Base-by-base conservation (phyloP, 192 early-diverging fungal species). In the Backusella westeae region DNA sequence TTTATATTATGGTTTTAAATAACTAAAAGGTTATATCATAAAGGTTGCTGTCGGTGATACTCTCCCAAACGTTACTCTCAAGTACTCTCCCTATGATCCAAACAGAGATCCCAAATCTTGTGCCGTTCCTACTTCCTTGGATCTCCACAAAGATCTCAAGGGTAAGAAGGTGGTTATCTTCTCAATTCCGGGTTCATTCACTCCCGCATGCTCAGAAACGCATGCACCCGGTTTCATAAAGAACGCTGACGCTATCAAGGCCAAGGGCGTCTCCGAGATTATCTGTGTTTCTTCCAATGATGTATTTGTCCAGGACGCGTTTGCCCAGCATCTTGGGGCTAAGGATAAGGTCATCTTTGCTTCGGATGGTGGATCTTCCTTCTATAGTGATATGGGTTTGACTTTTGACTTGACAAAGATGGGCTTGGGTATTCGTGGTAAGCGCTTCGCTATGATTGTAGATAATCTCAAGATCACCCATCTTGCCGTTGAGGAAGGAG, bases 221-320 rank as follows among this genome's bases (percentile, higher is more conserved):
- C 90, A 91, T 44, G 66, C 90, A 32, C 90, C 90, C 8, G 86
- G 79, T 67, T 90, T 85, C 70, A 34, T 87, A 4, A 72, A 81
- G 21, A 79, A 85, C 34, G 77, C 77, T 15, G 73, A 85, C 35
- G 81, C 82, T 0, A 77, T 91, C 17, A 85, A 81, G 32, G 68
- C 77, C n/a, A 87, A 88, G 71, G 89, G 89, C 53, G 82, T 90
- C 5, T 87, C 89, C 52, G 67, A 82, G 41, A 78, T 91, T 15
- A 65, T 82, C 17, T 88, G 87, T 68, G 65, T 88, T 19, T 65
- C 83, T 53, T 79, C 84, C 10, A 82, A 87, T 41, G 87, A 89
- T 71, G 87, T 85, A 4, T 91, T 87, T 38, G 87, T 91, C n/a
- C 83, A 88, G 87, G 84, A 90, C 78, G 89, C 89, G 1, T 90